Evolutionary conservation across 495 filamentous ascomycete species (phyloP).

Genomic region (Neurospora intermedia): DNA sequence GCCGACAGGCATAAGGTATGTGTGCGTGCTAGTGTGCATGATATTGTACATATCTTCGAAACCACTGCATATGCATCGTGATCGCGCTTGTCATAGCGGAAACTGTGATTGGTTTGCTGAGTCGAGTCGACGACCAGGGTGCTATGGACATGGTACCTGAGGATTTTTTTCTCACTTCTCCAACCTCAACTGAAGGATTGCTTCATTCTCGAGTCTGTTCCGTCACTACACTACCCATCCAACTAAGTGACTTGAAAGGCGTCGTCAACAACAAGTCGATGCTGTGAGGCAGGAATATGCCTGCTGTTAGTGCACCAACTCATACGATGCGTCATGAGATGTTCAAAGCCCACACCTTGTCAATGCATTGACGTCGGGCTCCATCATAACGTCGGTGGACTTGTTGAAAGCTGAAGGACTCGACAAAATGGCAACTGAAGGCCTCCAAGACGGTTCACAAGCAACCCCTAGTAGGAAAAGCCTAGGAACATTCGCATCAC

Average conservation of each 20-base stretch:
- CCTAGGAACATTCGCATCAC: background rate
- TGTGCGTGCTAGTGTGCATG: background rate
- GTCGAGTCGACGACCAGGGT: background rate
- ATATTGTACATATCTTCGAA: background rate
- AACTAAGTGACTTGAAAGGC: background rate
- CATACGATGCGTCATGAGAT: background rate
- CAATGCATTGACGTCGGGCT: background rate
- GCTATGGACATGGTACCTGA: background rate
- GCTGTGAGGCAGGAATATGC: background rate
- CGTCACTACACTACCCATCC: background rate
- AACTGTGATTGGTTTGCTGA: background rate
- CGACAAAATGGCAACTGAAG: background rate
- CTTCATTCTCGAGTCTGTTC: background rate
- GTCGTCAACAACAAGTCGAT: background rate
- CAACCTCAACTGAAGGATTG: background rate
- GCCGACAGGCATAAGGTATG: background rate
- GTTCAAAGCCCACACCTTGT: background rate
- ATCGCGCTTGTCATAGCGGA: background rate
- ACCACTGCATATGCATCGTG: background rate
- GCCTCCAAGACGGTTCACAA: background rate
- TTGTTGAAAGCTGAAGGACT: background rate
- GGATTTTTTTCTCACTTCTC: background rate
- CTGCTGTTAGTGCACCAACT: background rate
- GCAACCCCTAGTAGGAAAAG: background rate
- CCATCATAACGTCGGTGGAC: background rate